phyloP scores from a whole-genome alignment of 179 eudicot genomes.

The Corrigiola litoralis region DNA sequence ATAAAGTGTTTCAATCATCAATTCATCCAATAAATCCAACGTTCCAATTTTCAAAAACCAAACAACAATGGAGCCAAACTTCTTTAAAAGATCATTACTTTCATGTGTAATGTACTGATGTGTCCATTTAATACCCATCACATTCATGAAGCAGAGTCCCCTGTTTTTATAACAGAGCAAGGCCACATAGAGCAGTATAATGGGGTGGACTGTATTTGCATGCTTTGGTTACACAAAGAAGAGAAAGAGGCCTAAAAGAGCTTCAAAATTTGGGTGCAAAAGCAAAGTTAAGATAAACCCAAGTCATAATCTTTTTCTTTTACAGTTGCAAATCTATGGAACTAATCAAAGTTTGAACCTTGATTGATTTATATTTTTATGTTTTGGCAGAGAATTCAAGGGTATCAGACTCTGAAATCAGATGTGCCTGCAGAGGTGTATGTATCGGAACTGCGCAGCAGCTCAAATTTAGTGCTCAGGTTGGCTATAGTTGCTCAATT shows the following conservation, averaged over 20 bases:
- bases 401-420: conserved; percentile 20
- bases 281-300: conserved; percentile 15
- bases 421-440: conserved; percentile 2
- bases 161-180: conserved; percentile 4
- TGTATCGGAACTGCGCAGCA: neutral
- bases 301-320: neutral
- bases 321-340: neutral
- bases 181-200: neutral
- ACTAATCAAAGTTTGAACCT: neutral
- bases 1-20: neutral
- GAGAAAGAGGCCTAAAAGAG: conserved; percentile 23
- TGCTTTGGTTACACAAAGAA: conserved; percentile 28
- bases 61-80: conserved; percentile 24
- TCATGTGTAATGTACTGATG: no score
- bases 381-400: conserved; percentile 27
- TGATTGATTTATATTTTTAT: neutral
- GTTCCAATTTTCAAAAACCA: conserved; percentile 32
- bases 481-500: neutral
- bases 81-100: conserved; percentile 6
- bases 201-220: conserved; percentile 32
- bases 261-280: conserved; percentile 11
- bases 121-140: neutral
- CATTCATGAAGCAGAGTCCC: neutral
- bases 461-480: conserved; percentile 12
- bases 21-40: conserved; percentile 1